Conservation (phyloP, 192 early-diverging fungal genomes). For the Entomortierella chlamydospora region DNA sequence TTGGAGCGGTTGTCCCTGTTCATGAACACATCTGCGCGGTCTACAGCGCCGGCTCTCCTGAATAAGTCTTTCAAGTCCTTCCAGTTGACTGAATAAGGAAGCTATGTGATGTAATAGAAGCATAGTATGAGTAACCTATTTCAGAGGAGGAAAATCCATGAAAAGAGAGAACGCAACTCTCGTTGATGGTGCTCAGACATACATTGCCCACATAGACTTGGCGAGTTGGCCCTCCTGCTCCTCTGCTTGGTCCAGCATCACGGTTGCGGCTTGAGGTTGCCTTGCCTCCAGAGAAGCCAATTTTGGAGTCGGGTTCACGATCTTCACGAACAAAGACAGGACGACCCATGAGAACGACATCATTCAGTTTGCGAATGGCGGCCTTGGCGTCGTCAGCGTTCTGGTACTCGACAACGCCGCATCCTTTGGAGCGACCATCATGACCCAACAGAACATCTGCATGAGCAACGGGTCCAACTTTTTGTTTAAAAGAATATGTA, state of each 20-base stretch:
- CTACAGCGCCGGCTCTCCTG: conserved; percentile 75
- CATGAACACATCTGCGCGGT: conserved; percentile 75
- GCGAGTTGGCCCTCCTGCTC: conserved; percentile 22
- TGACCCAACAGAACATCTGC: conserved; percentile 74
- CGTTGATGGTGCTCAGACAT: no score
- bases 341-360: conserved; percentile 77
- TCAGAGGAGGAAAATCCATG: not conserved
- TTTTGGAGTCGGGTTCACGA: conserved; percentile 68
- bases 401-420: conserved; percentile 83
- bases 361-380: conserved; percentile 77
- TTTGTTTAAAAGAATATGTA: no score
- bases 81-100: conserved; percentile 84
- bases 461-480: conserved; percentile 81
- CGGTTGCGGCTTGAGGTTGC: not conserved
- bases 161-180: not conserved
- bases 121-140: not conserved
- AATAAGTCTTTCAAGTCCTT: conserved; percentile 91
- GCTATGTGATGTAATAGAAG: conserved; percentile 49
- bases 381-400: conserved; percentile 78
- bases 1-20: conserved; percentile 73
- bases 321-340: conserved; percentile 85
- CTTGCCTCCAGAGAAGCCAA: conserved; percentile 40
- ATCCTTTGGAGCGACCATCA: conserved; percentile 76
- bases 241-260: not conserved
- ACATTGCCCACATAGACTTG: conserved; percentile 76